Base-by-base conservation (phyloP, 345 rosid genomes). In the Hypericum perforatum region DNA sequence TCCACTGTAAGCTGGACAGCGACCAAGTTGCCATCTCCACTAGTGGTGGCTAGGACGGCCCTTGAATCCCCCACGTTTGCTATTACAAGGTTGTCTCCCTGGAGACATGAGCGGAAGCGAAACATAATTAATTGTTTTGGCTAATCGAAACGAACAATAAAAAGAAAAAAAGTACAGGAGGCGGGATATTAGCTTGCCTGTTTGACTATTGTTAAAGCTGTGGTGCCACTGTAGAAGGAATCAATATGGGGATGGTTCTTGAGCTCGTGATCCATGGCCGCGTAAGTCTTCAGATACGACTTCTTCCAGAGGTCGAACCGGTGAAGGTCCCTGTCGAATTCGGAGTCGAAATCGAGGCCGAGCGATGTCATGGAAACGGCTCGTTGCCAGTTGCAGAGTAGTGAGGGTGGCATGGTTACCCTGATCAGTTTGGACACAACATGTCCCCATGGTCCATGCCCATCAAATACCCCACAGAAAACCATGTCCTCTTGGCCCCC, bases 401-500 rank as follows among this genome's bases (percentile, higher is more conserved):
- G 62, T 45, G 86, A 67, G 63, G 73, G 52, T 6, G 89, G 87
- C 53, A 84, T 66, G 10, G 74, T 62, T 44, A 66, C 68, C 63
- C 78, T 70, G 2, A 81, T 84, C 59, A 62, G 76, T 72, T 79
- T 86, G 53, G 96, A 65, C 43, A 86, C 67, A 32, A 75, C 51
- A 70, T 91, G 95, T 13, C 91, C 97, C 97, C 97, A 86, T 49
- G 91, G 82, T 37, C 97, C 98, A 59, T 91, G 98, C 29, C 98
- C 98, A 72, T 91, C 98, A 67, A 84, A 86, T 16, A 91, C 67
- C 62, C 96, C 95, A 70, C 91, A 84, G 37, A 86, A 82, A 14
- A 74, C 70, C 80, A 79, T 76, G 66, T 91, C 98, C 53, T 81
- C 89, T 70, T 86, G 94, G 68, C 88, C 79, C 13, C 98, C 95